Evolutionary conservation across 164 flowering plant genomes (phyloP).

Genomic region (grape (Vitis vinifera)): ASM3070453v1 NC_081813.1:20914001-20914500

Average conservation of each 20-base stretch:
- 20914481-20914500: slow-evolving; percentile 14
- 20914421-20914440: slow-evolving; percentile 1
- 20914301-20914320: slow-evolving; percentile 5
- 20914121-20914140: too few relatives aligned
- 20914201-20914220: slow-evolving; percentile 5
- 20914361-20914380: neutral
- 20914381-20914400: slow-evolving; percentile 4
- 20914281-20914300: slow-evolving; percentile 2
- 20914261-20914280: neutral
- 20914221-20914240: slow-evolving; percentile 10
- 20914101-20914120: too few relatives aligned
- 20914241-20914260: neutral
- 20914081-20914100: too few relatives aligned
- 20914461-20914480: slow-evolving; percentile 13
- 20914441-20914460: neutral
- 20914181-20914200: slow-evolving; percentile 18
- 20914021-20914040: too few relatives aligned
- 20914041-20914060: too few relatives aligned
- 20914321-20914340: slow-evolving; percentile 4
- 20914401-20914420: slow-evolving; percentile 5
- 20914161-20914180: neutral
- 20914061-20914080: too few relatives aligned
- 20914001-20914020: too few relatives aligned
- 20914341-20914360: slow-evolving; percentile 1
- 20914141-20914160: neutral